Evolutionary conservation across 805 yeast genomes (phyloP), one percentile per base, ranked within the genome.

Genomic region (Cyberlindnera samutprakarnensis): DNA sequence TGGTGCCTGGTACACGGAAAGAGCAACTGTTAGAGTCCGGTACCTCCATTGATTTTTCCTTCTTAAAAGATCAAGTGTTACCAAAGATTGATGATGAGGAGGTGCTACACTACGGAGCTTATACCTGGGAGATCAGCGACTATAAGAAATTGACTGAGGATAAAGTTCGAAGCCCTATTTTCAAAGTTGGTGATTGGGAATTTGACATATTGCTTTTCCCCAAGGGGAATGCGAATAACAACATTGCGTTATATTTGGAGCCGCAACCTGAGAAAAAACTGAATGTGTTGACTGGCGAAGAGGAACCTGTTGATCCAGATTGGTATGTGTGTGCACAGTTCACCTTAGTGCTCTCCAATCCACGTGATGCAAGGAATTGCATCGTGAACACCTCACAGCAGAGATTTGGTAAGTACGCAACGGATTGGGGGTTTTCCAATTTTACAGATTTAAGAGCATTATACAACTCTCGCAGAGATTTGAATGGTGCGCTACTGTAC

Each of bases 401-500:
- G 53, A 64, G 98, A 40, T 92, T 85, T 59, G 73, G 68, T 42
- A 65, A 75, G 8, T 62, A 66, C 28, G 94, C 84, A 34, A 72
- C 84, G 1, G 99, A 92, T 55, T 92, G 99, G 99, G 99, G 99
- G 18, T 92, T 92, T 57, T 72, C 88, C 8, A 77, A 77, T 37
- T 77, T 86, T 46, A 61, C 76, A 14, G 90, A 81, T 35, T 47
- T 78, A 37, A 56, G 59, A 38, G 38, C 44, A n/a, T 34, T 49
- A 5, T 32, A 44, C 26, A 35, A 44, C 6, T 13, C 50, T 11
- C 44, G 57, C 15, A 64, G 62, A 23, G 43, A 41, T 9, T 11
- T 67, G 8, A 21, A n/a, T 2, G 56, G 62, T 11, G 44, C 31
- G 55, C 68, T 39, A 33, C 47, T 65, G 4, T 68, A 66, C 33